Evolutionary conservation across 768 basidiomycete genomes (phyloP).

Genomic region (Hebeloma cylindrosporum): DNA sequence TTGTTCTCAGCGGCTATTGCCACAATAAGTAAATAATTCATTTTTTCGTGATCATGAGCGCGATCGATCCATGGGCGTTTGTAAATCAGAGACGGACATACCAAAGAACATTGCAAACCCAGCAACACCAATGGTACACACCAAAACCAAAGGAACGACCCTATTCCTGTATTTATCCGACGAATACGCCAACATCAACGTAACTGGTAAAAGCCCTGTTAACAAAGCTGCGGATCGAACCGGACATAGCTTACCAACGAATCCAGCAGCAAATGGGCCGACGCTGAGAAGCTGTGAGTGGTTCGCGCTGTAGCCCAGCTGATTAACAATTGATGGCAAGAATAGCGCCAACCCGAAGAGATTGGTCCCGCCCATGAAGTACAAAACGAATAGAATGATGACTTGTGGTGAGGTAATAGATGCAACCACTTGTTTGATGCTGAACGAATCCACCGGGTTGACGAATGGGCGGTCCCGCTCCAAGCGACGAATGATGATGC

Average conservation of each 20-base stretch:
- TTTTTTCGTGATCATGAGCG: too few relatives aligned
- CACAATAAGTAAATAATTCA: neutral
- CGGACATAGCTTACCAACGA: conserved; percentile 29
- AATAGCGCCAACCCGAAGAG: conserved; percentile 38
- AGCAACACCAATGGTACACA: conserved; percentile 25
- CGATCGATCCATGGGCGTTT: too few relatives aligned
- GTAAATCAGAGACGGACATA: conserved; percentile 18
- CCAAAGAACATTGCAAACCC: conserved; percentile 34
- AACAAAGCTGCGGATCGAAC: neutral
- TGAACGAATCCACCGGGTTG: conserved; percentile 32
- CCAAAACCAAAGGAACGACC: conserved; percentile 23
- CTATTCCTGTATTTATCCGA: conserved; percentile 30
- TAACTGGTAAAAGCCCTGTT: conserved; percentile 19
- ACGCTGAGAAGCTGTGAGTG: conserved; percentile 38
- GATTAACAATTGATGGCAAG: conserved; percentile 37
- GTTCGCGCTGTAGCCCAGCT: conserved; percentile 34
- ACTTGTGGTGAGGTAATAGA: conserved; percentile 36
- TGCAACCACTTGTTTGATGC: conserved; percentile 28
- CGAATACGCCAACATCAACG: conserved; percentile 23
- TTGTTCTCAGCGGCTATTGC: conserved; percentile 24
- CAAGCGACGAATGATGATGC: conserved; percentile 28
- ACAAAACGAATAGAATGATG: conserved; percentile 32
- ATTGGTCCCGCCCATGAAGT: conserved; percentile 36
- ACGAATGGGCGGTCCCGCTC: conserved; percentile 34
- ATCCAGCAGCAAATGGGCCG: conserved; percentile 36